Evolutionary conservation across 495 filamentous ascomycete genomes (phyloP).

Genomic region (Xylaria flabelliformis): DNA sequence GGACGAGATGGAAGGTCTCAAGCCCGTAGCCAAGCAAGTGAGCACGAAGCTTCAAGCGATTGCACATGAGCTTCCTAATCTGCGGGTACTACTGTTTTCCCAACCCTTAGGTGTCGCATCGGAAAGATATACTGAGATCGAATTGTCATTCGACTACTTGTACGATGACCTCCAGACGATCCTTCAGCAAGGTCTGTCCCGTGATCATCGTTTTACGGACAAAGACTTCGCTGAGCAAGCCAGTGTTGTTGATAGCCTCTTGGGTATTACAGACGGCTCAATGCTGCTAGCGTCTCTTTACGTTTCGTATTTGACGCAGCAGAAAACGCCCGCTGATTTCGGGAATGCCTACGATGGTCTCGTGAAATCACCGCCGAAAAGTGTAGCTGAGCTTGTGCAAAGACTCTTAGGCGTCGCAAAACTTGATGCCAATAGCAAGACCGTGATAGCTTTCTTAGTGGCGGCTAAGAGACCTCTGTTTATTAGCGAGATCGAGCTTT

Average conservation of each 20-base stretch:
- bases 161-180: constrained; percentile 21
- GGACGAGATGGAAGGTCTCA: constrained; percentile 22
- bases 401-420: neutral
- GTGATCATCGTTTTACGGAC: constrained; percentile 1
- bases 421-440: constrained; percentile 4
- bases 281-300: neutral
- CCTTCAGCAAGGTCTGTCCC: constrained; percentile 11
- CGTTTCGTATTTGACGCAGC: constrained; percentile 17
- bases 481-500: constrained; percentile 5
- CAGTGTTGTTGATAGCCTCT: constrained; percentile 7
- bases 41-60: constrained; percentile 13
- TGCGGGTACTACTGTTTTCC: constrained; percentile 11
- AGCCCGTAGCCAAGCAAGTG: constrained; percentile 18
- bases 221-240: constrained; percentile 3
- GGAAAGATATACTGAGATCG: constrained; percentile 5
- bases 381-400: constrained; percentile 9
- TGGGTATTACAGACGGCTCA: constrained; percentile 13
- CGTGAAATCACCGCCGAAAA: constrained; percentile 1
- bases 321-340: constrained; percentile 11
- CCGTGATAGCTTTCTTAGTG: constrained; percentile 4
- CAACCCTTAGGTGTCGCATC: constrained; percentile 11
- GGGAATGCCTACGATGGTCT: constrained; percentile 10
- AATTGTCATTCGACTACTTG: constrained; percentile 18
- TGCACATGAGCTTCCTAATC: constrained; percentile 9
- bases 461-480: constrained; percentile 20